Base-by-base conservation (phyloP, 139 green algal genomes). In the Coelastrella sp. region DNA sequence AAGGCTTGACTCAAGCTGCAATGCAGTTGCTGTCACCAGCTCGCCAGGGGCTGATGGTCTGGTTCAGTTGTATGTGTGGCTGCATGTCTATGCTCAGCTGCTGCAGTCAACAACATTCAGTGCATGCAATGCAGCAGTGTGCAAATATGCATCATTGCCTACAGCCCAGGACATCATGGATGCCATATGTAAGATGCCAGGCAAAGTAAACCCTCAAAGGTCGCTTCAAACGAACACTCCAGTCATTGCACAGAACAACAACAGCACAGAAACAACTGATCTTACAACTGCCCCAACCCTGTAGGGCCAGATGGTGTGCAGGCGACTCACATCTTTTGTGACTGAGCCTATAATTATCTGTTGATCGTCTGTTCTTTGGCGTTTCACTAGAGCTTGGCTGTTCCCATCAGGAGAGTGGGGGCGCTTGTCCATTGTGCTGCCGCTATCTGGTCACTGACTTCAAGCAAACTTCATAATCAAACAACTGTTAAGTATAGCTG, bases 281-380 rank as follows among this genome's bases (percentile, higher is more conserved):
- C 32, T 47, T 47, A 47, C 32, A 47, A 47, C 32, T 47, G 32
- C 32, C 32, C 32, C 32, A 1, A 47, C 32, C 32, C 32, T 47
- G 32, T 47, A 47, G 32, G 32, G 32, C 32, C 32, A 47, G 32
- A 47, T 47, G 61, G 61, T 71, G 61, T 10, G 61, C 61, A 10
- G 61, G 61, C 8, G 4, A 74, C 91, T 77, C 71, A 94, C 93
- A 60, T 94, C 91, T 68, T 94, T 94, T 19, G 90, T 92, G 4
- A 94, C 78, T 4, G 87, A 88, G 7, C 91, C 86, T 3, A 95
- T 78, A 3, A 95, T 88, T 3, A 92, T 3, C 20, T 90, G 16
- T 3, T 81, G 16, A 54, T 89, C 91, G 13, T 82, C 54, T 17
- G 54, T 91, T 58, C 58, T 91, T 91, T 90, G 91, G 80, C 76